Percentiles rank a stretch among this genome's conserved stretches.
phyloP scores from a whole-genome alignment of 176 grass and related monocot species.

The Guadua angustifolia region DNA sequence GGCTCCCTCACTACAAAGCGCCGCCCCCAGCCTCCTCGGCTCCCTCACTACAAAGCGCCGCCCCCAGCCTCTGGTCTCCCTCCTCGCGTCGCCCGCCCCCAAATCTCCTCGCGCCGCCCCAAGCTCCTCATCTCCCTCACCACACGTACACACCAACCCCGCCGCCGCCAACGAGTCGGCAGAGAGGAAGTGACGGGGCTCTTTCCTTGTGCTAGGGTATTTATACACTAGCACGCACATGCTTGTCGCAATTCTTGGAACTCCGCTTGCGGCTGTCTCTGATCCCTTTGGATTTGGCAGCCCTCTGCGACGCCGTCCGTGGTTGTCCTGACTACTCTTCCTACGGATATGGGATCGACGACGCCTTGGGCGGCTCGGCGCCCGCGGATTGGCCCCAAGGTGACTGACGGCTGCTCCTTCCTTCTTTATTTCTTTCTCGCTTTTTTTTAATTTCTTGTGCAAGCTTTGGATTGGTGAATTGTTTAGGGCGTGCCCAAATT shows the following conservation, averaged over 20 bases:
- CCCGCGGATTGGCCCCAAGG: constrained; percentile 38
- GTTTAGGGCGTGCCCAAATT: background rate
- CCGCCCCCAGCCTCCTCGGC: no score
- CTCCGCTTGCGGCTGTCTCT: background rate
- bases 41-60: no score
- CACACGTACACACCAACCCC: no score
- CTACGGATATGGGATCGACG: constrained; percentile 42
- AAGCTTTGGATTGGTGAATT: background rate
- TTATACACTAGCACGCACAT: background rate
- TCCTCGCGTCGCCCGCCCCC: no score
- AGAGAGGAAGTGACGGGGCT: background rate
- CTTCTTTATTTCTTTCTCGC: background rate
- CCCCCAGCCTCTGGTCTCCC: no score
- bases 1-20: no score
- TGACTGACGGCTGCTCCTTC: constrained; percentile 16
- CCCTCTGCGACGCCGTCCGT: background rate
- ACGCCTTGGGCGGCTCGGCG: constrained; percentile 28
- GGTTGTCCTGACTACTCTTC: background rate
- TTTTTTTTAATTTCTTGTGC: background rate
- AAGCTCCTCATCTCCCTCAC: no score
- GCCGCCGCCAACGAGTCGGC: no score
- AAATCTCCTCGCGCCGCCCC: no score
- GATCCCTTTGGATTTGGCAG: background rate
- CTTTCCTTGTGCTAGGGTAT: background rate
- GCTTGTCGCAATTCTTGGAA: background rate